A percentile compares a stretch with the other conserved stretches of the same genome.
Evolutionary conservation across 805 yeast species (phyloP).

Genomic region (Wickerhamomyces bisporus): DNA sequence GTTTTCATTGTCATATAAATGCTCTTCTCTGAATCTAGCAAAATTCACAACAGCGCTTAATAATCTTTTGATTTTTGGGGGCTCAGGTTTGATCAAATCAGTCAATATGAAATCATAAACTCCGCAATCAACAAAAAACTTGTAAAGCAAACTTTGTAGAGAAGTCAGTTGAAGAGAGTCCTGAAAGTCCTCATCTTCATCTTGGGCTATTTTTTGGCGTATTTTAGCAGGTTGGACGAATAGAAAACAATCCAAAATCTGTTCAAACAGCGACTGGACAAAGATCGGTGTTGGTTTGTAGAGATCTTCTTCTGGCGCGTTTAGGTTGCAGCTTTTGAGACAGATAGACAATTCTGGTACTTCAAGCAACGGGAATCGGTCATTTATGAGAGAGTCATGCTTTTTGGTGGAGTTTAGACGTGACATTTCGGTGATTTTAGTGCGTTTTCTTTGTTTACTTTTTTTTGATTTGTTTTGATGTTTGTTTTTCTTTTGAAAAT

Average conservation of each 20-base stretch:
- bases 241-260: constrained; percentile 55
- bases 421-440: constrained; percentile 2
- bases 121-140: constrained; percentile 68
- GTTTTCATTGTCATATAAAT: constrained; percentile 63
- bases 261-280: constrained; percentile 51
- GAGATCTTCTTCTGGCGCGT: constrained; percentile 55
- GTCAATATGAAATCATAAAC: constrained; percentile 68
- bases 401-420: constrained; percentile 1
- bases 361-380: constrained; percentile 60
- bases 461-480: not conserved
- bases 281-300: constrained; percentile 53
- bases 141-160: constrained; percentile 53
- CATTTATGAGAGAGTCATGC: constrained; percentile 25
- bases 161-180: constrained; percentile 47
- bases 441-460: not conserved
- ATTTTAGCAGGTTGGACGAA: constrained; percentile 39
- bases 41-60: constrained; percentile 81
- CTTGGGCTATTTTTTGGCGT: constrained; percentile 7
- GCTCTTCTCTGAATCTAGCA: constrained; percentile 78
- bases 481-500: not conserved
- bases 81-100: constrained; percentile 78
- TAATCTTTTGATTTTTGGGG: constrained; percentile 54
- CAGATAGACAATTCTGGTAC: constrained; percentile 52
- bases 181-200: constrained; percentile 26
- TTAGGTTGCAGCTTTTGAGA: constrained; percentile 56